Evolutionary conservation across 2,329 filamentous ascomycete genomes (phyloP).

Genomic region (Arthrobotrys megalospora): DNA sequence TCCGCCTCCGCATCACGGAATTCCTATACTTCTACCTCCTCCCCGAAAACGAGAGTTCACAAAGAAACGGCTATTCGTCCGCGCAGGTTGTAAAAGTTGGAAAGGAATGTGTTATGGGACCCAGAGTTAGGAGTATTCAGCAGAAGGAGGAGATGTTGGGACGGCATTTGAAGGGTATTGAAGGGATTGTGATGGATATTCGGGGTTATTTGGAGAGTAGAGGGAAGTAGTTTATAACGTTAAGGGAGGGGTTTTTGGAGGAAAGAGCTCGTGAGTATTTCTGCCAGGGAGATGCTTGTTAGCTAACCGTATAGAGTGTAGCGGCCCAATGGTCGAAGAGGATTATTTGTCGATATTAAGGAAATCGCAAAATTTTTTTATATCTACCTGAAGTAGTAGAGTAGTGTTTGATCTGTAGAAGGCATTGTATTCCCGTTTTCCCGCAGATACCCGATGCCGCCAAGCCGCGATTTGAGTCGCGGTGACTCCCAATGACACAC

Average conservation of each 20-base stretch:
- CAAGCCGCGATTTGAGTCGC: constrained; percentile 23
- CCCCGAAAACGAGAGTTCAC: constrained; percentile 76
- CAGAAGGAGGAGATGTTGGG: constrained; percentile 87
- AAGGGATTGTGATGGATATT: constrained; percentile 86
- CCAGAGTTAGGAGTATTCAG: constrained; percentile 74
- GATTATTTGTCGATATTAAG: constrained; percentile 11
- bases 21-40: constrained; percentile 99
- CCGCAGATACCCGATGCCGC: constrained; percentile 42
- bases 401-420: not conserved
- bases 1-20: constrained; percentile 96
- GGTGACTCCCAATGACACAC: constrained; percentile 56
- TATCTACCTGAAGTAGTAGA: not conserved
- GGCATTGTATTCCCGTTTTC: constrained; percentile 2
- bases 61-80: constrained; percentile 36
- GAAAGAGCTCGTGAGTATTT: no score
- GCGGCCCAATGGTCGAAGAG: no score
- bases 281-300: not conserved
- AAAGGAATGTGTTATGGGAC: constrained; percentile 68
- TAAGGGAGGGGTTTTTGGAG: no score
- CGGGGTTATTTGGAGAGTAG: constrained; percentile 34
- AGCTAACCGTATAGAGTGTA: not conserved
- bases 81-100: constrained; percentile 64
- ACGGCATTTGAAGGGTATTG: constrained; percentile 83
- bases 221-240: no score
- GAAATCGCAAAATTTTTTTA: not conserved